Percentiles rank a stretch among this genome's conserved stretches.
These are phyloP conservation scores for Umbelopsis vinacea DNA, from an alignment of 192 early-diverging fungal species.

Conservation along the genomic window DNA sequence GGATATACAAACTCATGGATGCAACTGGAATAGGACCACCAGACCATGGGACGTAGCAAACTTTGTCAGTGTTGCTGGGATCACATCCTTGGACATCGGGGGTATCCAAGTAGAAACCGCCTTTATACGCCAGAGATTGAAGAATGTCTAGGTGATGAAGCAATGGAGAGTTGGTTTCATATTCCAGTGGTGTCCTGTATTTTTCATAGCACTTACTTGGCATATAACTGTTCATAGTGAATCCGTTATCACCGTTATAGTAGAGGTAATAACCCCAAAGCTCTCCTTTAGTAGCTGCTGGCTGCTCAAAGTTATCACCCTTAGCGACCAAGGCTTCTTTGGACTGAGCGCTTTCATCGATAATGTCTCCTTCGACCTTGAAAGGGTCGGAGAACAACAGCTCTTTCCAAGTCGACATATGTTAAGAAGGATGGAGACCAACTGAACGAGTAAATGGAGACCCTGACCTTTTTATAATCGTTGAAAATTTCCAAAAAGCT, in stretches of 20 bases:
- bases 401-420: constrained; percentile 8
- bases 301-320: constrained; percentile 23
- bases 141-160: constrained; percentile 24
- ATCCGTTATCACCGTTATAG: constrained; percentile 46
- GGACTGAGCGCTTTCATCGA: constrained; percentile 24
- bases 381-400: constrained; percentile 31
- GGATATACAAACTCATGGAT: constrained; percentile 41
- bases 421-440: not conserved
- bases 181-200: no score
- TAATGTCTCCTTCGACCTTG: constrained; percentile 27
- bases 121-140: constrained; percentile 31
- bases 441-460: not conserved
- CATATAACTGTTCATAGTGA: constrained; percentile 39
- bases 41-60: constrained; percentile 34
- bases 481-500: not conserved
- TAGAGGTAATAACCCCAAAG: constrained; percentile 43
- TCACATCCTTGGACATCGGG: constrained; percentile 28
- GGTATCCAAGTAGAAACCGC: constrained; percentile 27
- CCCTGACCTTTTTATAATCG: not conserved
- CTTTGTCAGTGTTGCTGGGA: constrained; percentile 1
- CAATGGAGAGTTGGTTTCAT: not conserved
- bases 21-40: constrained; percentile 24
- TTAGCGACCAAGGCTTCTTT: not conserved
- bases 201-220: not conserved
- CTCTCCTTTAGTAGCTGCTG: constrained; percentile 34